Percentiles rank a stretch among this genome's conserved stretches.
phyloP scores from a whole-genome alignment of 768 basidiomycete species.

The Leccinum barrowsii region DNA sequence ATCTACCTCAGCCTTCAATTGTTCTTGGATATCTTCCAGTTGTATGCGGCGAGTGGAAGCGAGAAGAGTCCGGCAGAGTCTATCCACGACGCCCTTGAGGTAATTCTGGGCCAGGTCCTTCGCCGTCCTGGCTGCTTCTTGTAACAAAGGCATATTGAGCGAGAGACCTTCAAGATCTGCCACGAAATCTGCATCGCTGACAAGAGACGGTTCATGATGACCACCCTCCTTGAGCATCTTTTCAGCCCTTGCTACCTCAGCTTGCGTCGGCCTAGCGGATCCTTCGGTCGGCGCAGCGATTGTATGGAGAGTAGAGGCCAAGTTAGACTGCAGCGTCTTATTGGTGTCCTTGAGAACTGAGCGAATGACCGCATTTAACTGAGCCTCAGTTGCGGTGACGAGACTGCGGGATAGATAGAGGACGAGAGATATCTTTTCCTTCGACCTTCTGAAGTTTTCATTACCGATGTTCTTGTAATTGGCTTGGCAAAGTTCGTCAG shows the following conservation, averaged over 20 bases:
- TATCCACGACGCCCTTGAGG: constrained; percentile 18
- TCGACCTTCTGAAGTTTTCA: constrained; percentile 20
- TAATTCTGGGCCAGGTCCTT: constrained; percentile 18
- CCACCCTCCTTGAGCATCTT: constrained; percentile 22
- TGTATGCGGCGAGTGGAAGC: constrained; percentile 12
- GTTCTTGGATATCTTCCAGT: constrained; percentile 13
- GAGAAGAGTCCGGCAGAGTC: constrained; percentile 13
- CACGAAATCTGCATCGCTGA: constrained; percentile 21
- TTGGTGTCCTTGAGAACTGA: constrained; percentile 15
- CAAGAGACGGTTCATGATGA: constrained; percentile 15
- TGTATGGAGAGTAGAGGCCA: constrained; percentile 18
- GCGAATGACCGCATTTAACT: constrained; percentile 10
- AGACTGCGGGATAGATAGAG: constrained; percentile 16
- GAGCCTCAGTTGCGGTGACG: constrained; percentile 11
- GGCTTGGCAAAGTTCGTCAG: constrained; percentile 16
- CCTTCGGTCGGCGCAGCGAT: neutral
- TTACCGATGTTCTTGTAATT: constrained; percentile 16
- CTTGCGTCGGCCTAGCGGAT: constrained; percentile 7
- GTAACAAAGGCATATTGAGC: constrained; percentile 12
- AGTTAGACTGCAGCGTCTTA: constrained; percentile 5
- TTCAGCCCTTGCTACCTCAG: constrained; percentile 13
- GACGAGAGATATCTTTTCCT: constrained; percentile 22
- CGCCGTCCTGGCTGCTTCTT: constrained; percentile 12
- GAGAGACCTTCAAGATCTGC: constrained; percentile 19
- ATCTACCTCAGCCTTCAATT: constrained; percentile 14